Base-by-base conservation (phyloP, 805 yeast genomes). In the Spathaspora hagerdaliae region DNA sequence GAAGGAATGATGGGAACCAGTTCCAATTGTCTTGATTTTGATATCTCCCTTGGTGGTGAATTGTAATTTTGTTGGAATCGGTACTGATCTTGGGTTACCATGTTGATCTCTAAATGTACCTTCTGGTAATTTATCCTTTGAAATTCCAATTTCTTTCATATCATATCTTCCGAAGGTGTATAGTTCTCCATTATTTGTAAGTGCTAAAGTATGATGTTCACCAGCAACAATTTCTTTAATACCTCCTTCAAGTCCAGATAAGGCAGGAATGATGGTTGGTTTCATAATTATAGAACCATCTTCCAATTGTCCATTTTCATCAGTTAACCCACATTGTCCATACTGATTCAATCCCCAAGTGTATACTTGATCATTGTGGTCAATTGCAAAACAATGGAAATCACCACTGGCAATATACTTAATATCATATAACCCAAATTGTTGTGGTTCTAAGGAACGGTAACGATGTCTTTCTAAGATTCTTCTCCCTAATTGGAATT, bases 341-440 rank as follows among this genome's bases (percentile, higher is more conserved):
- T 81, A 94, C 66, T 94, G 97, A 63, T 94, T 94, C 58, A 94
- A 75, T 7, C 99, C 99, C 99, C 99, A 94, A 8, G 94, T 77
- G 51, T 77, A 77, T 1, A 94, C 89, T 32, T 75, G 75, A 36
- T 85, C 88, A 33, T 81, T 78, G 11, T 74, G 70, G 49, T 86
- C 85, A 50, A 94, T 78, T 5, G 99, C 99, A 73, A 94, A 94
- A 54, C 96, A 86, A 61, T 91, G 98, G 65, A 85, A 94, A 59
- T 92, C 98, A 41, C 99, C 99, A 49, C 92, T 82, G 4, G 96
- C 92, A 55, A 94, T 81, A 58, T 77, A 83, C 55, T 79, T 85
- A 53, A 92, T 79, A 54, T 87, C 81, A 55, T 81, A 84, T 49
- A 94, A 74, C 0, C 96, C 96, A 59, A 91, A 83, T 49, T 85